A percentile compares a stretch with the other conserved stretches of the same genome.
Evolutionary conservation across 805 yeast genomes (phyloP).

Genomic region (Citeromyces nyonsensis): DNA sequence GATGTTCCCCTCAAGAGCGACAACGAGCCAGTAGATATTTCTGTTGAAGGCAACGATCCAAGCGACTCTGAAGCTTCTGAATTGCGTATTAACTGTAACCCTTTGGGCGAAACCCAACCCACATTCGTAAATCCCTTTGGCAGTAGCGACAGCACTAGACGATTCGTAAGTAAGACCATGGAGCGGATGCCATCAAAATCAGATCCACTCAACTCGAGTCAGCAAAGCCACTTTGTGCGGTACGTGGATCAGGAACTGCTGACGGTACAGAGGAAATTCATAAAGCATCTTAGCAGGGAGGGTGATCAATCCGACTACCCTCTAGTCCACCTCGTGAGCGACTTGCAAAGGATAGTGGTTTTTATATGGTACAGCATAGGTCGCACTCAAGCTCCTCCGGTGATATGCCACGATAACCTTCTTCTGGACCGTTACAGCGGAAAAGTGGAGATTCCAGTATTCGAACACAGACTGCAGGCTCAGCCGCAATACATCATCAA

Average conservation of each 20-base stretch:
- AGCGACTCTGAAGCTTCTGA: constrained; percentile 1
- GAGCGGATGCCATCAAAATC: constrained; percentile 10
- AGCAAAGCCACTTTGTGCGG: constrained; percentile 37
- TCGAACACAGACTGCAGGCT: constrained; percentile 21
- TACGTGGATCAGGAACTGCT: constrained; percentile 40
- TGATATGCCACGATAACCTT: constrained; percentile 10
- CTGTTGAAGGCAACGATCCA: neutral
- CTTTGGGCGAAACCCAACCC: constrained; percentile 1
- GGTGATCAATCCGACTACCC: constrained; percentile 8
- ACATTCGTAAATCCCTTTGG: constrained; percentile 15
- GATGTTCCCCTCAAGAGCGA: constrained; percentile 1
- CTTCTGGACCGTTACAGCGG: neutral
- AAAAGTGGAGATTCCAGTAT: neutral
- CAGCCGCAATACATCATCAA: constrained; percentile 47
- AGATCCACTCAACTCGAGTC: constrained; percentile 12
- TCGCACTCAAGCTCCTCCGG: constrained; percentile 13
- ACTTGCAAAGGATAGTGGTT: constrained; percentile 30
- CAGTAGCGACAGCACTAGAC: constrained; percentile 4
- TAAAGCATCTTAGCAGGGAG: constrained; percentile 17
- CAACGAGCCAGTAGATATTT: constrained; percentile 1
- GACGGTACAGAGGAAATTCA: constrained; percentile 37
- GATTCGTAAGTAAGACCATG: too few species aligned
- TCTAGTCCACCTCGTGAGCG: constrained; percentile 20
- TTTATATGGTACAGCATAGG: constrained; percentile 49
- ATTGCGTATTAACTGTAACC: neutral